Conservation (phyloP, 1,284 basidiomycete genomes). For the Ceratobasidium sp. region DNA sequence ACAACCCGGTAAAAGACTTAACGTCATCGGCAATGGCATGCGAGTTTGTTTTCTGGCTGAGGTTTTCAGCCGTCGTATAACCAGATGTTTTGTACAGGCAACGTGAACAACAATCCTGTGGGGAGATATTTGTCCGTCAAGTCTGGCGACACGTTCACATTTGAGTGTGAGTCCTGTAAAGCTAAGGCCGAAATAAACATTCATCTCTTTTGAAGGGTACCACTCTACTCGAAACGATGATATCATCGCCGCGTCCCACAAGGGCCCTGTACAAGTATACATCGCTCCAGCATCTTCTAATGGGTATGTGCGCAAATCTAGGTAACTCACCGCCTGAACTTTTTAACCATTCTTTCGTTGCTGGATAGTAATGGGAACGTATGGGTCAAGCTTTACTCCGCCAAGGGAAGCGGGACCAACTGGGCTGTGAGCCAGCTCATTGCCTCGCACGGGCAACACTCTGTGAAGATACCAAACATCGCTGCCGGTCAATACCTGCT, state of each 20-base stretch:
- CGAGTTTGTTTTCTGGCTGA: background rate
- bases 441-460: conserved; percentile 47
- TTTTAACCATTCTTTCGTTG: background rate
- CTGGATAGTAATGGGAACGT: conserved; percentile 37
- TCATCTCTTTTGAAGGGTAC: background rate
- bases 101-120: conserved; percentile 37
- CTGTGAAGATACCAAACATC: conserved; percentile 47
- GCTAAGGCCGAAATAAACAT: too few relatives aligned
- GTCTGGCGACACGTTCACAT: conserved; percentile 35
- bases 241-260: conserved; percentile 42
- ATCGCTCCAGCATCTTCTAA: conserved; percentile 43
- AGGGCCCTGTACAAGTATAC: conserved; percentile 44
- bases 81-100: conserved; percentile 1
- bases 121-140: conserved; percentile 27
- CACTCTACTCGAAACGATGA: conserved; percentile 39
- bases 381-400: conserved; percentile 43
- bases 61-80: background rate
- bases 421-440: conserved; percentile 46
- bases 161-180: conserved; percentile 34
- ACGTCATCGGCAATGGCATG: conserved; percentile 43
- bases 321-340: background rate
- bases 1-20: conserved; percentile 44
- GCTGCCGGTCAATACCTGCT: conserved; percentile 45
- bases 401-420: conserved; percentile 29
- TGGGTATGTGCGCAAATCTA: conserved; percentile 22